Evolutionary conservation across 208 protist species (phyloP), one percentile per base, ranked within the genome.

Genomic region (Leishmania major): DNA sequence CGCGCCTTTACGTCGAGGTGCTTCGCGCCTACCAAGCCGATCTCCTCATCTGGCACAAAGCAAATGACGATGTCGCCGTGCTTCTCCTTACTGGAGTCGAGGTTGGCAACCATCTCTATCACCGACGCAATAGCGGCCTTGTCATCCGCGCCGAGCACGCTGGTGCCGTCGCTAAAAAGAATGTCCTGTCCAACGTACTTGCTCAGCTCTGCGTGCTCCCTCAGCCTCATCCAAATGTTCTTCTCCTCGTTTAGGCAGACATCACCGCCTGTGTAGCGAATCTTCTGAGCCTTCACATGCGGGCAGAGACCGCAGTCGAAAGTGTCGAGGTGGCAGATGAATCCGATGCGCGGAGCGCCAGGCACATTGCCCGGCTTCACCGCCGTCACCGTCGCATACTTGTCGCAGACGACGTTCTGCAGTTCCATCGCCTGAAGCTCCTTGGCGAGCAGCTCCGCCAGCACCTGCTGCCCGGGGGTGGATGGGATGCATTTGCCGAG

Each of bases 31-130:
- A 94, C 60, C 49, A 97, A 87, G 22, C 94, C 94, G 77, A 97
- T 94, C 81, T 97, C 92, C 82, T 97, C 94, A 77, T 97, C 94
- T 0, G 94, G 94, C 22, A 97, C 91, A 77, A 94, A 97, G 80
- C 92, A 95, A 13, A 97, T 79, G 25, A 94, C 82, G 71, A 97
- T 86, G 82, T 96, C 92, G 45, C 94, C 92, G 70, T 95, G 92
- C 77, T 79, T 78, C 47, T 91, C 86, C 83, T 77, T 79, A 28
- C 79, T 77, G 17, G 84, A 87, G 71, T 85, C 84, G 15, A 96
- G 91, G 15, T 74, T 75, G 1, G 88, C 84, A 35, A 96, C 87
- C 90, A 95, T 95, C 87, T 97, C 91, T 90, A 96, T 92, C 59
- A 97, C 93, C 15, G 87, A 82, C 13, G 89, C 80, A 49, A 97